These are phyloP conservation scores for Hymenoscyphus fraxineus DNA, from an alignment of 2,329 filamentous ascomycete species.

Conservation along the genomic window DNA sequence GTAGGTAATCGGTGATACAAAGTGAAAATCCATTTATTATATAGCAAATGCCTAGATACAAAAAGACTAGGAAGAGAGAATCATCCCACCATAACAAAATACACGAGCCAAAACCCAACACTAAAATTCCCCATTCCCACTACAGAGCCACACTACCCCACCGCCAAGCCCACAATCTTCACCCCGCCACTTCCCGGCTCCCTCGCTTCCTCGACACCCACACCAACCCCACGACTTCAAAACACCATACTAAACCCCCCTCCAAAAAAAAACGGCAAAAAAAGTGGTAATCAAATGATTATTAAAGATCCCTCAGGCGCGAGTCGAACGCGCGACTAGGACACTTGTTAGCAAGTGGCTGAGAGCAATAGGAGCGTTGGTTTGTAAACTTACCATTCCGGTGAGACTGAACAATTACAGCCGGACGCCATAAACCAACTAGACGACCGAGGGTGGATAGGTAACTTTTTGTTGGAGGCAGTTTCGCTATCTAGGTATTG, in stretches of 20 bases:
- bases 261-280: neutral
- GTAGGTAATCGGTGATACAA: too few species aligned
- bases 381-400: constrained; percentile 11
- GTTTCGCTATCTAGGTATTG: neutral
- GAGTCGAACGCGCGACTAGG: constrained; percentile 12
- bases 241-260: neutral
- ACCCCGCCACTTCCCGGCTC: too few species aligned
- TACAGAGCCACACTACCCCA: too few species aligned
- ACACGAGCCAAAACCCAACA: too few species aligned
- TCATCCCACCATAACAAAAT: too few species aligned
- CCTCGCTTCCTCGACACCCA: too few species aligned
- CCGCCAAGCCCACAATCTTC: too few species aligned
- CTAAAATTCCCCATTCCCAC: too few species aligned
- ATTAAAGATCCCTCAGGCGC: constrained; percentile 9
- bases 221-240: too few species aligned
- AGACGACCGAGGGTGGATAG: constrained; percentile 11
- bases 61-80: too few species aligned
- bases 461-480: neutral
- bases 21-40: too few species aligned
- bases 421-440: constrained; percentile 15
- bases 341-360: constrained; percentile 12
- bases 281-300: neutral
- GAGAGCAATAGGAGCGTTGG: neutral
- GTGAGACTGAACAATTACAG: constrained; percentile 13
- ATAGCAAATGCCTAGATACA: too few species aligned